Base-by-base conservation (phyloP, 257 asterid genomes). In the Nicotiana sylvestris region DNA sequence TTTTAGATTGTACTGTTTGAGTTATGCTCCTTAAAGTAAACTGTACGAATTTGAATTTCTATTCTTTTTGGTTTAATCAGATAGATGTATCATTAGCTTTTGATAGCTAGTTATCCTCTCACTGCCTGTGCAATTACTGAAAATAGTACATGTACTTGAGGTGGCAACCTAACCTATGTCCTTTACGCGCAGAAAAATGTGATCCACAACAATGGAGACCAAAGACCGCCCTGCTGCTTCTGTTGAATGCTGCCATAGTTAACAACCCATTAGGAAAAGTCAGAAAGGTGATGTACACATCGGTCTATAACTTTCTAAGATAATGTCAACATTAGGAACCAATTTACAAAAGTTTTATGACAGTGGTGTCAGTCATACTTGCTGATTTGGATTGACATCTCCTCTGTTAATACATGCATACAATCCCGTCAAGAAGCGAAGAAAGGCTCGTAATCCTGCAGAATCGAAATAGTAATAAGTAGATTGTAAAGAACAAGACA, bases 181-280 rank as follows among this genome's bases (percentile, higher is more conserved):
- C 89, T 92, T 96, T 74, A 96, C 88, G 90, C 99, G 91, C 83
- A 96, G 92, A 88, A 96, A 96, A 85, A 96, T 89, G 91, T 96
- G 99, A 85, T 96, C 99, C 87, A 94, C 97, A 82, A 89, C 76
- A 80, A 94, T 78, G 56, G 97, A 96, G 78, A 96, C 98, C 81
- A 96, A 70, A 83, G 97, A 94, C 76, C 97, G 95, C 51, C 98
- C 99, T 35, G 99, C 98, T 84, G 98, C 96, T 90, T 94, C 99
- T 69, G 94, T 85, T 82, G 95, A 89, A 79, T 90, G 90, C 98
- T 94, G 97, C 81, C 82, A 35, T 32, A 66, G 66, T 81, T 66
- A 66, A 51, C 80, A 76, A 51, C 5, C 62, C 43, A 2, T 21
- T 27, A 51, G 27, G 2, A 49, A 27, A 74, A 51, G 2, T 81